A percentile compares a stretch with the other conserved stretches of the same genome.
Conservation (phyloP, 2,329 filamentous ascomycete species). For the Scleromitrula shiraiana region DNA sequence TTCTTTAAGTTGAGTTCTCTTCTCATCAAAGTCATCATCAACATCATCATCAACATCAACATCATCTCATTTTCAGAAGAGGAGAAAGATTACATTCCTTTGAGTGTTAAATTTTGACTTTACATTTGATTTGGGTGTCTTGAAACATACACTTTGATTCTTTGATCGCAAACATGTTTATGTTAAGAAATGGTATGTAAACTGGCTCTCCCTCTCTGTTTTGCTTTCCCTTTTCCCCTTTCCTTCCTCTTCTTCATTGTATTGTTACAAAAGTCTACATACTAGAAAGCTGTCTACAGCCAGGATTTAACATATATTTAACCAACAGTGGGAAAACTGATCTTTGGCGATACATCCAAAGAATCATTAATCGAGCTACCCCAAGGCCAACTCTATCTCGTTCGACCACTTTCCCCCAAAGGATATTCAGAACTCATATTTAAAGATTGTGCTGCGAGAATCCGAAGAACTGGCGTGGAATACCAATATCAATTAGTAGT, state of each 20-base stretch:
- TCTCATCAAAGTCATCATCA: too few relatives aligned
- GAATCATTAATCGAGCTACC: slow-evolving; percentile 91
- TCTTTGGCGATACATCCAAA: slow-evolving; percentile 74
- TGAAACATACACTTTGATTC: neutral
- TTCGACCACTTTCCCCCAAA: slow-evolving; percentile 89
- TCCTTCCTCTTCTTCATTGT: slow-evolving; percentile 4
- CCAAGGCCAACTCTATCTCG: slow-evolving; percentile 94
- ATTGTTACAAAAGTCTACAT: neutral
- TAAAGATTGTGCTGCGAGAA: slow-evolving; percentile 88
- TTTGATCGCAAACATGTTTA: slow-evolving; percentile 30
- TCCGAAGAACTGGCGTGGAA: slow-evolving; percentile 87
- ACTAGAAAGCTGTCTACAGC: neutral
- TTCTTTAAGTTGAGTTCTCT: too few relatives aligned
- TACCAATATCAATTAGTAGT: slow-evolving; percentile 97
- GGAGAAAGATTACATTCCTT: neutral
- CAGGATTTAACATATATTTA: neutral
- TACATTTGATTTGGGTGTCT: neutral
- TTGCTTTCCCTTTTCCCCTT: slow-evolving; percentile 5
- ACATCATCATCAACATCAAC: too few relatives aligned
- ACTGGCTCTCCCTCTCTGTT: slow-evolving; percentile 7
- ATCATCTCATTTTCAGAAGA: too few relatives aligned
- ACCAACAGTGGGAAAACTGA: slow-evolving; percentile 71
- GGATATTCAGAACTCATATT: slow-evolving; percentile 99
- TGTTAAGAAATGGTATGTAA: slow-evolving; percentile 36
- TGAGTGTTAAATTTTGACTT: neutral